Conservation (phyloP, 345 rosid genomes). For the Boechera divaricarpa region DNA sequence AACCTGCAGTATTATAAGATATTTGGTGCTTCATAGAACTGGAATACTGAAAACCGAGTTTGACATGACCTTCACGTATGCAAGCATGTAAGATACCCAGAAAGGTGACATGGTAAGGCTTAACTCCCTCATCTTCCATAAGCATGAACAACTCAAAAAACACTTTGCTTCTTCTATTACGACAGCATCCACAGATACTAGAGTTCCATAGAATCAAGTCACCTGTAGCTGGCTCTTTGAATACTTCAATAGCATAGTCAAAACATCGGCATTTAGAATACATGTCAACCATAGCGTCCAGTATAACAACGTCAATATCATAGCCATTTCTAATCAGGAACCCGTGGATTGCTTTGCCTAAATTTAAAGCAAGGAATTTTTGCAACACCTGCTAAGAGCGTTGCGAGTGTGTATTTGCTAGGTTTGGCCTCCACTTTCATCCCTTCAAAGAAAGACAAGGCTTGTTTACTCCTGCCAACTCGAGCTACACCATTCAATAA, state of each 20-base stretch:
- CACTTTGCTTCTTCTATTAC: conserved; percentile 61
- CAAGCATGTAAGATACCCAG: conserved; percentile 73
- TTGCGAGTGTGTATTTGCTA: conserved; percentile 63
- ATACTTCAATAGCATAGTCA: conserved; percentile 61
- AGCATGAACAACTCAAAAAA: conserved; percentile 56
- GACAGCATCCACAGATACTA: conserved; percentile 69
- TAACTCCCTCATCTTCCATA: conserved; percentile 68
- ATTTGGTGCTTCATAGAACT: conserved; percentile 58
- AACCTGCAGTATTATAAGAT: conserved; percentile 60
- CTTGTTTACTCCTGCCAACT: conserved; percentile 66
- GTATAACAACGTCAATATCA: conserved; percentile 57
- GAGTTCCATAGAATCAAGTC: conserved; percentile 82
- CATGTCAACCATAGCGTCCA: conserved; percentile 80
- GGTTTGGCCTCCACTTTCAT: conserved; percentile 77
- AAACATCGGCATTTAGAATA: conserved; percentile 67
- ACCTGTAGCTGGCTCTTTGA: conserved; percentile 54
- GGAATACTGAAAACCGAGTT: conserved; percentile 56
- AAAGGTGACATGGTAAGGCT: conserved; percentile 71
- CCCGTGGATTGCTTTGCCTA: conserved; percentile 79
- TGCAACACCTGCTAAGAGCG: conserved; percentile 78
- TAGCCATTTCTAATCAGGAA: conserved; percentile 73
- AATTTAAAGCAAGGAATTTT: conserved; percentile 56
- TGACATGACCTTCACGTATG: conserved; percentile 54
- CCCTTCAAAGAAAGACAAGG: conserved; percentile 58
- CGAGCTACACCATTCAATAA: conserved; percentile 70